Evolutionary conservation across 805 yeast genomes (phyloP), one percentile per base, ranked within the genome.

Genomic region (Schwanniomyces sp.): DNA sequence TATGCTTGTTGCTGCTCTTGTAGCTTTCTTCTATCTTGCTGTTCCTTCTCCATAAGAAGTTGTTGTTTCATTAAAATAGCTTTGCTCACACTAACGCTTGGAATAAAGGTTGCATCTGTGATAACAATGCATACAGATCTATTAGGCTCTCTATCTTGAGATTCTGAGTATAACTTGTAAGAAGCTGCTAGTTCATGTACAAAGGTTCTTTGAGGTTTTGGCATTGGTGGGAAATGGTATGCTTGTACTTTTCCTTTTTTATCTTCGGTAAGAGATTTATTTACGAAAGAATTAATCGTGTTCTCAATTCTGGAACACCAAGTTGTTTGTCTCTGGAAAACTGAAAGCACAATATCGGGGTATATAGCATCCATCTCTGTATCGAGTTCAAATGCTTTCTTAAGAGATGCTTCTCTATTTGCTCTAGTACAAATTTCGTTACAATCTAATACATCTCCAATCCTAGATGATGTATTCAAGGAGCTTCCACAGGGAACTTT

Each of bases 71-170:
- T 51, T 16, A 56, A 51, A 12, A 75, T 56, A 0, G 79, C 78
- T 43, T 78, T 78, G 26, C 67, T 67, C n/a, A 86, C 64, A 1
- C 76, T 69, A 38, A 75, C 55, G 9, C 59, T 55, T 0, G 90
- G 88, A 2, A 69, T 47, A 8, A 51, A 56, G 0, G 73, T 60
- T 6, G 56, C 45, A n/a, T 56, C 51, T 1, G 74, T 67, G 7
- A 70, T 56, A 28, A 66, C 72, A n/a, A 90, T 74, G 52, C 79
- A 83, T 0, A 90, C 92, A 9, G 86, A 80, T 50, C 96, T 66
- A 44, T 80, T 74, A 0, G 96, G 96, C 53, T 89, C 96, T 2
- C 79, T 80, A 63, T 88, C 96, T 51, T 88, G 94, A 1, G 91
- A 80, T 56, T 87, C 91, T 0, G 86, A 72, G 54, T 79, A 82